Evolutionary conservation across 495 filamentous ascomycete species (phyloP).

Genomic region (Lophium mytilinum): DNA sequence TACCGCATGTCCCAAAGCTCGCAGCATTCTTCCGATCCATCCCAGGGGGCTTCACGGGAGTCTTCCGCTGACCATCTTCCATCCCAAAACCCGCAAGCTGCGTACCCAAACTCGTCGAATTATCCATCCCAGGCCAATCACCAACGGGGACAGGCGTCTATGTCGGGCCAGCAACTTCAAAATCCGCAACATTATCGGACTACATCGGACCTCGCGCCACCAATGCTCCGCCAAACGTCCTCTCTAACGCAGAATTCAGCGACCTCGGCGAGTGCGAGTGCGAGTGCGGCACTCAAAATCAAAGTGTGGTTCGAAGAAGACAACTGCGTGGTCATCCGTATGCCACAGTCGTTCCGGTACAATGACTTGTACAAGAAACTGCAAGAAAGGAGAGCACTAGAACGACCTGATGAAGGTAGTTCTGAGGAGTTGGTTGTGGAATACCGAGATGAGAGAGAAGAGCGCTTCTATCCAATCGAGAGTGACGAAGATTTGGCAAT

Average conservation of each 20-base stretch:
- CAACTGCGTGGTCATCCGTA: slow-evolving; percentile 82
- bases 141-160: slow-evolving; percentile 47
- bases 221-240: slow-evolving; percentile 27
- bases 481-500: slow-evolving; percentile 73
- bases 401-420: slow-evolving; percentile 25
- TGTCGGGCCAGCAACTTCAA: slow-evolving; percentile 30
- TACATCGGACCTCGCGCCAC: slow-evolving; percentile 7
- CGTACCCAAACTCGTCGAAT: slow-evolving; percentile 11
- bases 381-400: slow-evolving; percentile 47
- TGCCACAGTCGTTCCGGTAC: slow-evolving; percentile 71
- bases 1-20: slow-evolving; percentile 25
- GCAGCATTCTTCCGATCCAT: slow-evolving; percentile 19
- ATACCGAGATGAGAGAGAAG: slow-evolving; percentile 80
- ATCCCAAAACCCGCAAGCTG: slow-evolving; percentile 11
- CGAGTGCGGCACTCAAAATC: slow-evolving; percentile 61
- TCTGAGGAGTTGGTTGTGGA: slow-evolving; percentile 63
- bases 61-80: slow-evolving; percentile 45
- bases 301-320: slow-evolving; percentile 83
- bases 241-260: slow-evolving; percentile 41
- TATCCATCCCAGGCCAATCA: slow-evolving; percentile 46
- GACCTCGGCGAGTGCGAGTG: slow-evolving; percentile 40
- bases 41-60: slow-evolving; percentile 54
- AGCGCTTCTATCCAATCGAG: slow-evolving; percentile 61
- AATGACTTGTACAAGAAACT: slow-evolving; percentile 49
- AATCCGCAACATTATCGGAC: slow-evolving; percentile 22